These are phyloP conservation scores for Inosperma sp. DNA, from an alignment of 768 basidiomycete species.

Conservation along the genomic window DNA sequence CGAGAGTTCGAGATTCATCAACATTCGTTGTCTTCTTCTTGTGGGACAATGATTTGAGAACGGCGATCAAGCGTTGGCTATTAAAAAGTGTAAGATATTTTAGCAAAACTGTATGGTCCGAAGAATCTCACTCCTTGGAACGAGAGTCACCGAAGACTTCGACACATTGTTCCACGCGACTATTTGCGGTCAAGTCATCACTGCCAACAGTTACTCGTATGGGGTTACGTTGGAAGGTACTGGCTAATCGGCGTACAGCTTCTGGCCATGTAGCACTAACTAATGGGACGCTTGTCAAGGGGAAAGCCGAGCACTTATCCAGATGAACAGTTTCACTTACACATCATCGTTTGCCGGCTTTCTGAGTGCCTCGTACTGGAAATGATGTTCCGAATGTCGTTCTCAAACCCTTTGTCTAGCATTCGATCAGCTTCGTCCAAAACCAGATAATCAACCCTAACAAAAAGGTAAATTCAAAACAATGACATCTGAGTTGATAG, in stretches of 20 bases:
- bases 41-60: conserved; percentile 51
- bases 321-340: conserved; percentile 43
- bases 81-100: background rate
- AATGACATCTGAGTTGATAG: background rate
- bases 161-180: conserved; percentile 86
- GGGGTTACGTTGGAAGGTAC: conserved; percentile 80
- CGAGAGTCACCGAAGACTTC: conserved; percentile 85
- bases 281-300: conserved; percentile 24
- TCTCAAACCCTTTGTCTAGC: conserved; percentile 98
- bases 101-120: background rate
- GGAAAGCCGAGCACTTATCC: conserved; percentile 3
- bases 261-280: conserved; percentile 99
- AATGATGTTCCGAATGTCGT: conserved; percentile 92
- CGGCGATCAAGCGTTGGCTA: conserved; percentile 57
- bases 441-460: conserved; percentile 84
- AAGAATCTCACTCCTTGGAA: conserved; percentile 72
- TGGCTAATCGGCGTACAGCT: conserved; percentile 82
- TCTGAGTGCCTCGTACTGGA: conserved; percentile 58
- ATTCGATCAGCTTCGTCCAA: conserved; percentile 98
- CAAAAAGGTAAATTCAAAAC: conserved; percentile 4
- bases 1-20: conserved; percentile 67
- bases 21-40: conserved; percentile 49
- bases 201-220: conserved; percentile 91
- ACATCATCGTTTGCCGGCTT: conserved; percentile 92
- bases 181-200: conserved; percentile 92